Percentiles rank a stretch among this genome's conserved stretches.
Evolutionary conservation across 2,329 filamentous ascomycete species (phyloP).

Genomic region (Hyphodiscus sp.): DNA sequence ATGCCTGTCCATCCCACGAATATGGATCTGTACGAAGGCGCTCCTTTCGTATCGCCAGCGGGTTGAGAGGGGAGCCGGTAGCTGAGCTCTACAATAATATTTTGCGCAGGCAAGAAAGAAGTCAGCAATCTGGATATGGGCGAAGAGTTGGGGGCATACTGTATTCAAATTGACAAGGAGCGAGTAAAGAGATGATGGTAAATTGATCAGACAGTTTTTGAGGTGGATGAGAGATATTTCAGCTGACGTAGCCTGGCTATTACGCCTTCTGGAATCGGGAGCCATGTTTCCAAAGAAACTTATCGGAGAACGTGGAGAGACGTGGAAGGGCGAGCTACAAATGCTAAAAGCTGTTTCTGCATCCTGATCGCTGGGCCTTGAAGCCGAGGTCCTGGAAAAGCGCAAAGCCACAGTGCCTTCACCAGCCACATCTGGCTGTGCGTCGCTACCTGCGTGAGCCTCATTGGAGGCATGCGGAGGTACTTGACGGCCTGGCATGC

Average conservation of each 20-base stretch:
- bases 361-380: too few relatives aligned
- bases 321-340: neutral
- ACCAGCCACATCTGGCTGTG: too few relatives aligned
- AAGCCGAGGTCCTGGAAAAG: neutral
- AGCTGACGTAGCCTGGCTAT: constrained; percentile 60
- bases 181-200: constrained; percentile 77
- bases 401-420: too few relatives aligned
- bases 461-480: too few relatives aligned
- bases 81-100: constrained; percentile 89
- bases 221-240: constrained; percentile 82
- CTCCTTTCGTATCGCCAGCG: constrained; percentile 38
- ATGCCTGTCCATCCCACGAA: constrained; percentile 97
- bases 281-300: constrained; percentile 16
- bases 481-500: too few relatives aligned
- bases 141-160: constrained; percentile 44
- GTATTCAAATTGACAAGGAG: constrained; percentile 85
- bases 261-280: constrained; percentile 30
- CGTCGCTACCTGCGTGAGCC: too few relatives aligned
- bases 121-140: constrained; percentile 2
- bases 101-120: constrained; percentile 67
- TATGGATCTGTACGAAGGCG: constrained; percentile 57
- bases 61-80: constrained; percentile 57
- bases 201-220: constrained; percentile 91
- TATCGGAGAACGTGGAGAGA: neutral
- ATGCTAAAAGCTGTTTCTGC: neutral